Percentiles rank a stretch among this genome's conserved stretches.
Conservation (phyloP, 768 basidiomycete species). For the Suillus paluster region DNA sequence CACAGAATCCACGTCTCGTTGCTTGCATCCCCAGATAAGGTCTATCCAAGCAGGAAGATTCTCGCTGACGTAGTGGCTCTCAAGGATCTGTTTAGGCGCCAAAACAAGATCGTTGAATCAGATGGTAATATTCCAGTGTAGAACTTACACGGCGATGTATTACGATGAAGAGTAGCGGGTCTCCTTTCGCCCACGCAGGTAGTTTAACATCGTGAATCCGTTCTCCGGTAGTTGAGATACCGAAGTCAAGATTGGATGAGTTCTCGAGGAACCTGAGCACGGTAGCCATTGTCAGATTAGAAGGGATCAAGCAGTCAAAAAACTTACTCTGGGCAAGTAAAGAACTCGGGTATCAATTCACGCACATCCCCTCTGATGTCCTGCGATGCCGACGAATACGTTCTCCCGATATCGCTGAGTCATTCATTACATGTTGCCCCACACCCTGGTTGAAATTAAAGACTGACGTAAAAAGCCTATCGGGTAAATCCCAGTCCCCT, state of each 20-base stretch:
- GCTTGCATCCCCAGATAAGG: slow-evolving; percentile 88
- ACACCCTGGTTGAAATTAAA: background rate
- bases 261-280: slow-evolving; percentile 81
- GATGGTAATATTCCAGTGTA: background rate
- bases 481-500: slow-evolving; percentile 93
- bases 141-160: slow-evolving; percentile 71
- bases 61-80: slow-evolving; percentile 86
- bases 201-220: slow-evolving; percentile 86
- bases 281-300: slow-evolving; percentile 6
- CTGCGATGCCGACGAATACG: slow-evolving; percentile 83
- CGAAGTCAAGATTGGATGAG: slow-evolving; percentile 77
- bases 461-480: slow-evolving; percentile 77
- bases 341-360: slow-evolving; percentile 92
- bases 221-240: slow-evolving; percentile 71
- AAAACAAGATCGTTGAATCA: background rate
- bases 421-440: background rate
- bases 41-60: slow-evolving; percentile 91
- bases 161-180: slow-evolving; percentile 81
- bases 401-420: slow-evolving; percentile 71
- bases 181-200: slow-evolving; percentile 87
- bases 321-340: slow-evolving; percentile 77
- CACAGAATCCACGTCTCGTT: slow-evolving; percentile 73
- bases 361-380: slow-evolving; percentile 92
- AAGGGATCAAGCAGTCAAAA: too few species aligned
- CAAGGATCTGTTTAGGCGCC: slow-evolving; percentile 63